A percentile compares a stretch with the other conserved stretches of the same genome.
Conservation (phyloP, 1,139 yeast species). For the Candida glucosophila region DNA sequence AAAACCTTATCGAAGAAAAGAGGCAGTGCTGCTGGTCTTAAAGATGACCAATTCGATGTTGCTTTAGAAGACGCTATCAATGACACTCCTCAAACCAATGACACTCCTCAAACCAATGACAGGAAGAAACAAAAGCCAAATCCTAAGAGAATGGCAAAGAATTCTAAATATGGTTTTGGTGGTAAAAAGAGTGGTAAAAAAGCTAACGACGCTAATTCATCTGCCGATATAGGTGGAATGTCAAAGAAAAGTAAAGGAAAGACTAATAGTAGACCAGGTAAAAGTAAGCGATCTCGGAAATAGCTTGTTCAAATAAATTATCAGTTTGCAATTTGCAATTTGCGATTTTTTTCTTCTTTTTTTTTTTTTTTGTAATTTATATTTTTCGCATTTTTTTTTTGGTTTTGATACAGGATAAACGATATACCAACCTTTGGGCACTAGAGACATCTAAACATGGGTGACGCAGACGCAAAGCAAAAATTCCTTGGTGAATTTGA, state of each 20-base stretch:
- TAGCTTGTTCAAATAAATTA: conserved; percentile 2
- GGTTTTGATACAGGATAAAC: too few relatives aligned
- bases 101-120: conserved; percentile 36
- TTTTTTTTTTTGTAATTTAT: too few relatives aligned
- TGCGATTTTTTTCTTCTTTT: too few relatives aligned
- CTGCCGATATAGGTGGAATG: conserved; percentile 63
- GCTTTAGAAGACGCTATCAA: conserved; percentile 84
- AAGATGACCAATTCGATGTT: conserved; percentile 54
- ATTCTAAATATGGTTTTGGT: conserved; percentile 55
- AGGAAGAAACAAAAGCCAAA: conserved; percentile 47
- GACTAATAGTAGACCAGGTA: conserved; percentile 64
- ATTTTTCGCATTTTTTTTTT: not conserved
- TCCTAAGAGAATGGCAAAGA: conserved; percentile 57
- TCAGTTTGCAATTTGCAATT: too few relatives aligned
- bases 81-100: conserved; percentile 51
- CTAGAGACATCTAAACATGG: too few relatives aligned
- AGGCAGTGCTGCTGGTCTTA: conserved; percentile 61
- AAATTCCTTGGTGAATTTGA: conserved; percentile 74
- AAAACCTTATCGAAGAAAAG: conserved; percentile 84
- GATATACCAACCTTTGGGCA: too few relatives aligned
- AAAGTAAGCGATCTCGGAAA: conserved; percentile 46
- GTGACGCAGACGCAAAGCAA: conserved; percentile 37
- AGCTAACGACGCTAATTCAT: conserved; percentile 66
- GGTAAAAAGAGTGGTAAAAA: conserved; percentile 71
- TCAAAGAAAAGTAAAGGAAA: conserved; percentile 53